Base-by-base conservation (phyloP, 1,284 basidiomycete genomes). In the Gastroboletus turbinatus region DNA sequence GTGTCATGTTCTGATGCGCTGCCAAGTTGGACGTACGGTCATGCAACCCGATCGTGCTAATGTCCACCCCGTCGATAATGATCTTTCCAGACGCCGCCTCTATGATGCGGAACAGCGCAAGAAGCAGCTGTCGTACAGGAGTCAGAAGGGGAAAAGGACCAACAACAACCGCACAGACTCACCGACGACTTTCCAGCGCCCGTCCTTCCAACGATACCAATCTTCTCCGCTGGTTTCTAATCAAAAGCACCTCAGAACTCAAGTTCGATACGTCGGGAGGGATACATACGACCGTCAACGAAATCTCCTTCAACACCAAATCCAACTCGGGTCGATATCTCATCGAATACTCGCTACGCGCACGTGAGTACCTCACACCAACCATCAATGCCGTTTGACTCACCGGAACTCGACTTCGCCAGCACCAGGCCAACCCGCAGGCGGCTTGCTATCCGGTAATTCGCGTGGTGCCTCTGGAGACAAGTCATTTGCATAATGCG, bases 131-230 rank as follows among this genome's bases (percentile, higher is more conserved):
- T 53, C 13, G 27, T 35, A n/a, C 55, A 9, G 27, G 21, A 2
- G 11, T 51, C 46, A 33, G 29, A 43, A 25, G 19, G n/a, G 0
- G 17, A 0, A 30, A 38, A 1, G 13, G 1, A 30, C 0, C 13
- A 27, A 13, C 5, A 11, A 33, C 16, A 7, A 52, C 10, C 6
- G 55, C 5, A 63, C 1, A 7, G 30, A 46, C 85, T 78, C 57
- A 95, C 82, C 4, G 90, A 90, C 29, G 87, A 90, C 75, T 97
- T 97, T 58, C 95, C 95, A n/a, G 93, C 91, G 2, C 96, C 94
- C 1, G 96, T 98, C 57, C 95, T 77, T 2, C 95, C 95, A 65
- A 87, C 87, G 5, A 96, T 81, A 21, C 93, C 94, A 48, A 97
- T 83, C 63, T 92, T 92, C 69, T 96, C 90, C 47, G 82, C 83